Conservation (phyloP, 345 rosid genomes). For the Euphorbia tirucalli region DNA sequence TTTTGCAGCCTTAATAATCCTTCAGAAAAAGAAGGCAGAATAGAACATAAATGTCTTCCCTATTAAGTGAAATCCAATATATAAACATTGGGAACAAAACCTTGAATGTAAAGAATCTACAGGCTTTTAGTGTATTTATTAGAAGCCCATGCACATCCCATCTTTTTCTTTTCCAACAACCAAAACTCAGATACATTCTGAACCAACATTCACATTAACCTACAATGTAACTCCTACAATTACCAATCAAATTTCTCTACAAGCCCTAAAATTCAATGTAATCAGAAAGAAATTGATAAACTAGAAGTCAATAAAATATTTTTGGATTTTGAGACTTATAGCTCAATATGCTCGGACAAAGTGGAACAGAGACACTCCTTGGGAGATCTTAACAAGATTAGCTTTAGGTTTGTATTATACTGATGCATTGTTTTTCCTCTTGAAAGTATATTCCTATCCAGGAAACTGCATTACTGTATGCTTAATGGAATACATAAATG, state of each 20-base stretch:
- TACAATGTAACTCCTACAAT: no score
- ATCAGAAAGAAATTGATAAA: background rate
- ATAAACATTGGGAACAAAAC: background rate
- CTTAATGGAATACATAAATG: background rate
- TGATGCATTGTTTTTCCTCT: background rate
- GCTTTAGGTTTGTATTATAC: background rate
- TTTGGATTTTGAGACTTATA: background rate
- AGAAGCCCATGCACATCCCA: background rate
- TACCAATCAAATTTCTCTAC: background rate
- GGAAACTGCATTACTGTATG: background rate
- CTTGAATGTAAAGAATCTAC: background rate
- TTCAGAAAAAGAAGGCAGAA: conserved; percentile 23
- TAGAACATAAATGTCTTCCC: background rate
- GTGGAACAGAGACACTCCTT: background rate
- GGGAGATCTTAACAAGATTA: background rate
- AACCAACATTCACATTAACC: background rate
- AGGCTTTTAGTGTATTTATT: background rate
- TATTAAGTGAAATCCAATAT: background rate
- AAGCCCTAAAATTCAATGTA: background rate
- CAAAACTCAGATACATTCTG: background rate
- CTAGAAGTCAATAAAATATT: background rate
- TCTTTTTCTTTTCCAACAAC: background rate
- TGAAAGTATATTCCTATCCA: background rate
- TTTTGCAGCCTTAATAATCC: conserved; percentile 68
- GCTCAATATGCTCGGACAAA: background rate